These are phyloP conservation scores for Hylodesmum podocarpum DNA, from an alignment of 306 rosid species.

Conservation along the genomic window DNA sequence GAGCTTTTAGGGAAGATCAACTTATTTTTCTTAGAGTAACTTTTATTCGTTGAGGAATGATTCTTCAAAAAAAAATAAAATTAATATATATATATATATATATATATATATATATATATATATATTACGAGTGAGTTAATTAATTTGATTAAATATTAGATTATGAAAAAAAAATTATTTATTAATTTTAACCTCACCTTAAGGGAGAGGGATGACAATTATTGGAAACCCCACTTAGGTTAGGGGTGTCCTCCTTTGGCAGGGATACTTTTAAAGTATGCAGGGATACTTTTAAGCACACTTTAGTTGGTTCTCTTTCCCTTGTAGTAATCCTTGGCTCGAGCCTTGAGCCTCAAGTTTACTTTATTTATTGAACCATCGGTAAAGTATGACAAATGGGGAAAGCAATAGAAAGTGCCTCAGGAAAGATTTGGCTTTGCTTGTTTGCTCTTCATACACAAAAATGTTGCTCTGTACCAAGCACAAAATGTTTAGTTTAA, in stretches of 20 bases:
- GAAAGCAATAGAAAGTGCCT: neutral
- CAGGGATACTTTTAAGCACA: too few relatives aligned
- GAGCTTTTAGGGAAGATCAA: too few relatives aligned
- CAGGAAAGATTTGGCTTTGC: neutral
- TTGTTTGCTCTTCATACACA: neutral
- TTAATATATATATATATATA: too few relatives aligned
- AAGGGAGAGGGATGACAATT: slow-evolving; percentile 12
- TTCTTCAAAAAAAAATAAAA: too few relatives aligned
- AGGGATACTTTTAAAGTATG: too few relatives aligned
- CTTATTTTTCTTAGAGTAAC: too few relatives aligned
- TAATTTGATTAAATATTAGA: too few relatives aligned
- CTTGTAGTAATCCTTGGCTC: neutral
- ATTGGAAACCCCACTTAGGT: slow-evolving; percentile 5
- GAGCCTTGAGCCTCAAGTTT: neutral
- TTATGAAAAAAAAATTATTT: too few relatives aligned
- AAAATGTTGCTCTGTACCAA: neutral
- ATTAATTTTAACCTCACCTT: neutral
- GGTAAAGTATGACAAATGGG: neutral
- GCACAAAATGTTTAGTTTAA: neutral
- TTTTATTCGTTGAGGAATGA: too few relatives aligned
- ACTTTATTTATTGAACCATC: slow-evolving; percentile 3
- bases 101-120: too few relatives aligned
- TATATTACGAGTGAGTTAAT: too few relatives aligned
- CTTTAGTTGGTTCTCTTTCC: neutral
- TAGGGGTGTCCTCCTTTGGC: neutral